These are phyloP conservation scores for Exophiala spinifera DNA, from an alignment of 2,329 filamentous ascomycete species.

Conservation along the genomic window DNA sequence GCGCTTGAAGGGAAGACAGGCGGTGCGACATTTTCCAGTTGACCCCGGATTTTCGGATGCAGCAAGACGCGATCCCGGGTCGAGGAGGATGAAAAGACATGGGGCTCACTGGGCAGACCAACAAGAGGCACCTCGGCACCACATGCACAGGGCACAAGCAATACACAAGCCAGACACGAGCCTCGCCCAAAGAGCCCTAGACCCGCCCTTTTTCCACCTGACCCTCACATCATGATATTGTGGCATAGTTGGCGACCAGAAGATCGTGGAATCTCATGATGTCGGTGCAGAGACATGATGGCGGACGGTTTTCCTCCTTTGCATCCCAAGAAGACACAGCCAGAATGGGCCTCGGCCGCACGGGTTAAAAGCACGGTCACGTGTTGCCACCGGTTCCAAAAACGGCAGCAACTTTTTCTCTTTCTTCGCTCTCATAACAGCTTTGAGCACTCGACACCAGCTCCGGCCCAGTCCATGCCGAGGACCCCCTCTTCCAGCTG, in stretches of 20 bases:
- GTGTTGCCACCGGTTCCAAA: background rate
- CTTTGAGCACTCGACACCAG: background rate
- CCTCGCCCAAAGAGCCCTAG: background rate
- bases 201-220: background rate
- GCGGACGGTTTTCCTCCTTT: too few relatives aligned
- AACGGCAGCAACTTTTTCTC: background rate
- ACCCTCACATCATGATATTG: background rate
- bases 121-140: too few relatives aligned
- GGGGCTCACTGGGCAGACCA: too few relatives aligned
- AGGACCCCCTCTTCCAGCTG: background rate
- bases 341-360: too few relatives aligned
- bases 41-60: background rate
- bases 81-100: too few relatives aligned
- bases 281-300: too few relatives aligned
- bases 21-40: background rate
- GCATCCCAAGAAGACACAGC: too few relatives aligned
- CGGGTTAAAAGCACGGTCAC: background rate
- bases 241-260: background rate
- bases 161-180: too few relatives aligned
- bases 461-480: background rate
- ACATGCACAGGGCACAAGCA: background rate
- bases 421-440: background rate
- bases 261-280: too few relatives aligned
- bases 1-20: background rate
- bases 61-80: too few relatives aligned